Evolutionary conservation across 768 basidiomycete genomes (phyloP), one percentile per base, ranked within the genome.

Genomic region (Boletus reticuloceps): DNA sequence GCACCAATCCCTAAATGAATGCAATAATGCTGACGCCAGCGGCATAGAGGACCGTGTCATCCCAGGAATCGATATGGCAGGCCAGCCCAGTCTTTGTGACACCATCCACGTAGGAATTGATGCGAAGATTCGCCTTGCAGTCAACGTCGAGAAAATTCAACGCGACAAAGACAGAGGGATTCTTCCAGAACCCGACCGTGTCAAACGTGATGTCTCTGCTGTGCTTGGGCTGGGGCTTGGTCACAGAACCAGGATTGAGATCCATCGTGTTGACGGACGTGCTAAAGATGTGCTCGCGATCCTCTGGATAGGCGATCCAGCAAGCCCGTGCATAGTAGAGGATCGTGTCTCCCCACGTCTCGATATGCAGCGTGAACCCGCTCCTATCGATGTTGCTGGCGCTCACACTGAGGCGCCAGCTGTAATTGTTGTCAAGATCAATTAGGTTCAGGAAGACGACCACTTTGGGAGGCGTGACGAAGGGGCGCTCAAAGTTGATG

Each of bases 301-400:
- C 63, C 17, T 56, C 54, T 22, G 63, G 63, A 41, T 62, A 59
- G 12, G 64, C 63, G n/a, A 65, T 51, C 63, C 63, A 62, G 12
- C 56, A 50, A 7, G 55, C 60, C 13, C 25, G 16, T 1, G 41
- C 59, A 2, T 5, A 6, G 12, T 51, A 7, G 7, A 64, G 42
- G 38, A 52, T 3, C 0, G 59, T 64, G 19, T 59, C 47, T 4
- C 25, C 49, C 60, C 52, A 57, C 1, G 56, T 62, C 12, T 46
- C 57, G 16, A 59, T 55, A 6, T 47, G 42, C 22, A 62, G 60
- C 14, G 53, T 64, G 45, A 58, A 65, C 17, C 63, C 63, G 2
- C 16, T 50, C 9, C 7, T 45, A 4, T 64, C 54, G 16, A 65
- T 50, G 17, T 52, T 36, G 5, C 47, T 62, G 14, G 60, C 52